Percentiles rank a stretch among this genome's conserved stretches.
phyloP scores from a whole-genome alignment of 495 filamentous ascomycete genomes.

The Hypoxylon lenormandii region DNA sequence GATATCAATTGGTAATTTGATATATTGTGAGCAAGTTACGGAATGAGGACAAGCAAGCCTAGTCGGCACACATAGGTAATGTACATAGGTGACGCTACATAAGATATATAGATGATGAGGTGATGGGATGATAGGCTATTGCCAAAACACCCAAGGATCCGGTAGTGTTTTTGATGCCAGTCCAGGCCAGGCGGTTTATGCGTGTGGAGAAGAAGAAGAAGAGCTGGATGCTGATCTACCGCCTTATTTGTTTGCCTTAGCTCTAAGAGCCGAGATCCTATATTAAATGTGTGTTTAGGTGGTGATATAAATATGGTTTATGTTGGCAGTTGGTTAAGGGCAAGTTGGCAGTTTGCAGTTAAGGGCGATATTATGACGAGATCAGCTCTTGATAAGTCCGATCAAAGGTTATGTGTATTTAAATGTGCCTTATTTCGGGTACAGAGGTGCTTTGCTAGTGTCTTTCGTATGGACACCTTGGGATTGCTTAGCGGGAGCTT shows the following conservation, averaged over 20 bases:
- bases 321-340: not conserved
- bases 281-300: constrained; percentile 5
- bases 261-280: not conserved
- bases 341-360: no score
- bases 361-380: not conserved
- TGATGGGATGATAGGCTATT: constrained; percentile 27
- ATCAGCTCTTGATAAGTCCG: constrained; percentile 13
- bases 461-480: constrained; percentile 11
- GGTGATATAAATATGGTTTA: not conserved
- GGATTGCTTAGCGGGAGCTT: no score
- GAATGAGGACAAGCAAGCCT: not conserved
- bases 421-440: not conserved
- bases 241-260: constrained; percentile 1
- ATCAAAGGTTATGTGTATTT: not conserved
- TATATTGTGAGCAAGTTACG: not conserved
- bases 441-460: not conserved
- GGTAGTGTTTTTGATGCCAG: constrained; percentile 14
- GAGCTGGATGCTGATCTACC: constrained; percentile 10
- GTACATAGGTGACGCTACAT: no score
- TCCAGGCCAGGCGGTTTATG: constrained; percentile 28
- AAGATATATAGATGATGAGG: not conserved
- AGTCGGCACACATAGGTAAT: no score
- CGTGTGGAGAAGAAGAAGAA: constrained; percentile 1
- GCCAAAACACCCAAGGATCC: not conserved
- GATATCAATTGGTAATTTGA: constrained; percentile 13